Percentiles rank a stretch among this genome's conserved stretches.
These are phyloP conservation scores for Corymbia calophylla DNA, from an alignment of 441 rosid species.

Conservation along the genomic window DNA sequence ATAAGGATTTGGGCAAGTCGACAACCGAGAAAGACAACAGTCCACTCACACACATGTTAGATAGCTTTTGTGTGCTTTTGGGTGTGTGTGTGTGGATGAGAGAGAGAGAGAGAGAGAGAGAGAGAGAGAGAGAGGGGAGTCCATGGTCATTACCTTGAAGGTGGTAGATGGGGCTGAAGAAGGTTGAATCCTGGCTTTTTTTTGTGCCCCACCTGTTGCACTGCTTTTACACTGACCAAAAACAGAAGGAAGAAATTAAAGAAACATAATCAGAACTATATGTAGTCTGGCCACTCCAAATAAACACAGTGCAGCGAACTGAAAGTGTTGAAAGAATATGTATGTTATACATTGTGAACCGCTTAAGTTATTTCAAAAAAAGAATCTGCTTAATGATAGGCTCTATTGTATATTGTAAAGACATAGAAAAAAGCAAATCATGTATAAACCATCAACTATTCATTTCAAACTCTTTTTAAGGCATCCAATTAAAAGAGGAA, in stretches of 20 bases:
- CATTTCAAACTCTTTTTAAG: background rate
- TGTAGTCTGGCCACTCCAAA: background rate
- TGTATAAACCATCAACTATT: background rate
- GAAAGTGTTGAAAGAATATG: background rate
- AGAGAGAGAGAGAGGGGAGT: background rate
- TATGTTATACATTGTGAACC: background rate
- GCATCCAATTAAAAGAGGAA: background rate
- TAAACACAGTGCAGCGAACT: background rate
- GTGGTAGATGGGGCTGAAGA: constrained; percentile 2
- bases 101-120: background rate
- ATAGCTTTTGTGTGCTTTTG: background rate
- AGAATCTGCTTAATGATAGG: background rate
- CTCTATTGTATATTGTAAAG: background rate
- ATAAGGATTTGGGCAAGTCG: background rate
- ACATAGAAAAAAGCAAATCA: background rate
- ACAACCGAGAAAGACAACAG: background rate
- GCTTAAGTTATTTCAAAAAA: background rate
- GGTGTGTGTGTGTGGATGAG: background rate
- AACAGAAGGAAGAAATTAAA: background rate
- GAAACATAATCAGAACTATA: background rate
- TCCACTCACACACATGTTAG: background rate
- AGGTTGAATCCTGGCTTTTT: constrained; percentile 7
- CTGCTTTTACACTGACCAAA: constrained; percentile 1
- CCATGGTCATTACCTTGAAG: background rate
- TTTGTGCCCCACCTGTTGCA: constrained; percentile 1